Evolutionary conservation across 805 yeast species (phyloP), one percentile per base, ranked within the genome.

Genomic region (Debaryomyces maramus): DNA sequence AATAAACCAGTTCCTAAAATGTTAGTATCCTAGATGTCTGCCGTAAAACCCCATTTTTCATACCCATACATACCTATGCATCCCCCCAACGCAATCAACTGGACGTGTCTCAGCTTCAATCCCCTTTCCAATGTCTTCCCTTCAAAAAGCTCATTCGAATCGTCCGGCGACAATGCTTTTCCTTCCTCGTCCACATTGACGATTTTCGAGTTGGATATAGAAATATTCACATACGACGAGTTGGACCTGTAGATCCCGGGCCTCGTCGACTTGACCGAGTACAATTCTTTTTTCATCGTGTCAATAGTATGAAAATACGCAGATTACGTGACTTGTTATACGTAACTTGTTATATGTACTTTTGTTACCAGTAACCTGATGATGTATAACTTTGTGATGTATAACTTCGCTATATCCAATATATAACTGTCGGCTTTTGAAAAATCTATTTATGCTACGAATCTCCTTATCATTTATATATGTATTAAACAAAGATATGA

Each of bases 21-120:
- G 28, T 24, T 24, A 24, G 28, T 24, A 24, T n/a, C 84, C 26
- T 49, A 47, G 41, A 51, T 45, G 34, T 52, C 53, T 29, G 8
- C 13, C 17, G 16, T 9, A 15, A 8, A 29, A 15, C 9, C 16
- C 7, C 14, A 10, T n/a, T n/a, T 22, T 8, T 9, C 26, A 9
- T 9, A 8, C 83, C 96, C 2, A 24, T n/a, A 24, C 28, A 24
- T 24, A 24, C 28, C 96, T 44, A 87, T 83, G 37, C 91, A 83
- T 39, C 93, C 89, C 42, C 93, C 93, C 40, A 88, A 71, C 28
- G 95, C 88, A 53, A 87, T 83, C 80, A 85, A 78, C 44, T 80
- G 75, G 45, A 83, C 77, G 48, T 83, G 89, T 55, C 71, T 62
- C 32, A 64, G 48, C 46, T 65, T 65, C 50, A 69, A 61, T 9